Conservation (phyloP, 2,329 filamentous ascomycete genomes). For the Ceratocystis eucalypticola region DNA sequence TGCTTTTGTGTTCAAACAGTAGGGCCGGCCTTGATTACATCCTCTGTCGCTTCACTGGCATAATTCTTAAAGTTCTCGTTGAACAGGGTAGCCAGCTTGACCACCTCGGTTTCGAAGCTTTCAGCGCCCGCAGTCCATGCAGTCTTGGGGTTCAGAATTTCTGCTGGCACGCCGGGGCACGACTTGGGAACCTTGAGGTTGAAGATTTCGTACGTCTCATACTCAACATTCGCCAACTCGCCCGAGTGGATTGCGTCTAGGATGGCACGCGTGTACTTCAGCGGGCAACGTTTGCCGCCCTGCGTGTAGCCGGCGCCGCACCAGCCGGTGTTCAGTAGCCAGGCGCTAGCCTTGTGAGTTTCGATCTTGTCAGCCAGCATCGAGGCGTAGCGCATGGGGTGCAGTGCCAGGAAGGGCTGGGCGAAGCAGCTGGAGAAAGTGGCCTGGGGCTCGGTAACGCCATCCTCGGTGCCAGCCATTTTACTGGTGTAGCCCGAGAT, state of each 20-base stretch:
- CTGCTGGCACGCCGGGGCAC: constrained; percentile 76
- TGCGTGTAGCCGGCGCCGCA: constrained; percentile 82
- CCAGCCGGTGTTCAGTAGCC: constrained; percentile 98
- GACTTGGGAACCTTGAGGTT: constrained; percentile 90
- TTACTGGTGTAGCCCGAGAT: constrained; percentile 99
- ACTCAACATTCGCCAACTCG: constrained; percentile 83
- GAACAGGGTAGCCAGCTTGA: constrained; percentile 81
- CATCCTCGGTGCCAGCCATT: constrained; percentile 98
- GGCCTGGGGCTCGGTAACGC: constrained; percentile 90
- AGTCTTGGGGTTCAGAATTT: constrained; percentile 88
- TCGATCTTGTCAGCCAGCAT: constrained; percentile 99
- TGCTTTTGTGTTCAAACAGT: constrained; percentile 2
- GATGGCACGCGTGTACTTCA: constrained; percentile 98
- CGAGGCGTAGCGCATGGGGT: constrained; percentile 97
- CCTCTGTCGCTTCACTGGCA: constrained; percentile 64
- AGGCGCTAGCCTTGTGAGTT: constrained; percentile 86
- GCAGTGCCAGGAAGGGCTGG: constrained; percentile 94
- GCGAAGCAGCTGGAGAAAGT: constrained; percentile 99
- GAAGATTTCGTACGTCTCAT: constrained; percentile 92
- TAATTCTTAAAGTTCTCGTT: constrained; percentile 98
- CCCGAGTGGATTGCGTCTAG: constrained; percentile 93
- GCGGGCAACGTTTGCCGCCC: constrained; percentile 88
- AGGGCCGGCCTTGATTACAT: constrained; percentile 58
- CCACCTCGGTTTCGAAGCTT: constrained; percentile 76
- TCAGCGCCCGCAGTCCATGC: constrained; percentile 75